Evolutionary conservation across 2,329 filamentous ascomycete genomes (phyloP).

Genomic region (Ceratocystiopsis minuta): DNA sequence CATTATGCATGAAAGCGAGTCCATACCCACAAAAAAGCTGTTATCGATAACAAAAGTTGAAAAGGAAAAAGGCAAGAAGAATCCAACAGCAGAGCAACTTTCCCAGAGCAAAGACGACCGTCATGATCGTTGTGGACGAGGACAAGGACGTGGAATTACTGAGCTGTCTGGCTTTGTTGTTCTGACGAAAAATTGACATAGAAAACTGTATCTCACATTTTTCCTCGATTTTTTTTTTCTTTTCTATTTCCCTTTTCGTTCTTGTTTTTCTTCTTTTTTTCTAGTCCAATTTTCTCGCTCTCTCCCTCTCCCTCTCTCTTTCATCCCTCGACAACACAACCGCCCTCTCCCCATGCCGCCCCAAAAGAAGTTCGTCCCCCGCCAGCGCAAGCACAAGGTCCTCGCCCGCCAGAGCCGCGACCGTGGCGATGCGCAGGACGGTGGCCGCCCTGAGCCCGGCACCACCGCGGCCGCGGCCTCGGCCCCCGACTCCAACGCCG

Average conservation of each 20-base stretch:
- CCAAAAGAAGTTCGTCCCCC: constrained; percentile 34
- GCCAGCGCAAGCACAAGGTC: constrained; percentile 50
- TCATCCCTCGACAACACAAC: not conserved
- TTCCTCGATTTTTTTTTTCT: too few relatives aligned
- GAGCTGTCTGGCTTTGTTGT: too few relatives aligned
- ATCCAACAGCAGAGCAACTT: too few relatives aligned
- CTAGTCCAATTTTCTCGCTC: not conserved
- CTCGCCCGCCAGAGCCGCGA: constrained; percentile 38
- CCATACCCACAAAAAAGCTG: constrained; percentile 6
- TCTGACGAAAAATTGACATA: too few relatives aligned
- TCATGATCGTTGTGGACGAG: too few relatives aligned
- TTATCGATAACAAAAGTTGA: not conserved
- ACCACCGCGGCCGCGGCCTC: not conserved
- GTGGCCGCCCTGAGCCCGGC: too few relatives aligned
- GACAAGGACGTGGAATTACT: too few relatives aligned
- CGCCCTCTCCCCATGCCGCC: constrained; percentile 3
- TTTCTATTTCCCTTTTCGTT: too few relatives aligned
- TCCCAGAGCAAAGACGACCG: too few relatives aligned
- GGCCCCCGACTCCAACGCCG: constrained; percentile 30
- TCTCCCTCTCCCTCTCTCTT: not conserved
- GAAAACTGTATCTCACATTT: too few relatives aligned
- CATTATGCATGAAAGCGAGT: too few relatives aligned
- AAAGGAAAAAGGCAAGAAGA: too few relatives aligned
- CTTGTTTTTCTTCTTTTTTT: not conserved
- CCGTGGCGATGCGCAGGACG: constrained; percentile 18